phyloP scores from a whole-genome alignment of 2,329 filamentous ascomycete genomes.

The Leptographium procerum region DNA sequence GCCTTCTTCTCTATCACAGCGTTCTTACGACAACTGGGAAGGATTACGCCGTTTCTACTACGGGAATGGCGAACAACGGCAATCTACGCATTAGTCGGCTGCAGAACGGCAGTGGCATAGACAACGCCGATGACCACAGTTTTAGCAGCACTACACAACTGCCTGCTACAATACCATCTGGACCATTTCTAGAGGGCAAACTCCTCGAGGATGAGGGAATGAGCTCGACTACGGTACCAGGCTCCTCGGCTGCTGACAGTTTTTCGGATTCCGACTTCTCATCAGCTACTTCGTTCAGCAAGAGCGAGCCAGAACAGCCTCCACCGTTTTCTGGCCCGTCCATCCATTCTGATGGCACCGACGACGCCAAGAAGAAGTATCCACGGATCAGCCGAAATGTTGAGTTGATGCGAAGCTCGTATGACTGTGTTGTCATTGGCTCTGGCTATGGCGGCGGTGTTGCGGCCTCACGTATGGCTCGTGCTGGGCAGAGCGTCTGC shows the following conservation, averaged over 20 bases:
- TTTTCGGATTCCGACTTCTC: not conserved
- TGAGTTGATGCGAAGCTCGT: slow-evolving; percentile 43
- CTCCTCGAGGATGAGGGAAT: not conserved
- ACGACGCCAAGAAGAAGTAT: slow-evolving; percentile 21
- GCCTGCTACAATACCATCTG: not conserved
- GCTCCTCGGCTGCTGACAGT: not conserved
- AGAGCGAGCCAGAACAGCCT: not conserved
- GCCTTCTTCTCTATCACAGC: not conserved
- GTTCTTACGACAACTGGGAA: not conserved
- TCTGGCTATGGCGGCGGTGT: slow-evolving; percentile 59
- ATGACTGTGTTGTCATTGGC: slow-evolving; percentile 57
- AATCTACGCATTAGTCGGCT: not conserved
- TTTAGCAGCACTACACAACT: not conserved
- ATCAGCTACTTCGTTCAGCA: not conserved
- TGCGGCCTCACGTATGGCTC: slow-evolving; percentile 53
- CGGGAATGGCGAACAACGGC: not conserved
- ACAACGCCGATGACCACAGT: not conserved
- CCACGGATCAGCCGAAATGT: slow-evolving; percentile 46
- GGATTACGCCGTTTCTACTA: not conserved
- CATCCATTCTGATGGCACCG: slow-evolving; percentile 17
- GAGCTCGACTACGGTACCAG: not conserved
- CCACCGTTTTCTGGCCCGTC: not conserved
- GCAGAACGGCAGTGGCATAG: not conserved
- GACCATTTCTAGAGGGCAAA: not conserved
- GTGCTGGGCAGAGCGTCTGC: slow-evolving; percentile 49